phyloP scores from a whole-genome alignment of 2,329 filamentous ascomycete genomes.

The Cryphonectria naterciae region DNA sequence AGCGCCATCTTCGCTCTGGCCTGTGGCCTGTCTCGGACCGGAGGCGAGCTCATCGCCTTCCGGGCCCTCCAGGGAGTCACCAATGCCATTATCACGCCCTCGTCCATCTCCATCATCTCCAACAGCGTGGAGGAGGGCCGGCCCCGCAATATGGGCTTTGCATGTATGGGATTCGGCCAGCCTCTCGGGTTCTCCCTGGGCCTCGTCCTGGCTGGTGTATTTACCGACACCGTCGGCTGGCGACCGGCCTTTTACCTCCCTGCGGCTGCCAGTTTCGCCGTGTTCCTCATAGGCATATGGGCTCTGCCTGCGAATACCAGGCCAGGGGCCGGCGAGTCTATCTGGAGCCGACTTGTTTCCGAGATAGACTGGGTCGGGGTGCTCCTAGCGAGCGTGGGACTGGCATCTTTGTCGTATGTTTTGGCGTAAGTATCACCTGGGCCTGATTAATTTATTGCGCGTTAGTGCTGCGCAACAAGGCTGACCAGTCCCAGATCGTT shows the following conservation, averaged over 20 bases:
- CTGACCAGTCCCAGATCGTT: conserved; percentile 35
- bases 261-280: conserved; percentile 40
- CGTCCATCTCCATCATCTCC: conserved; percentile 42
- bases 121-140: conserved; percentile 38
- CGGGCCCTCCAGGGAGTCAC: conserved; percentile 47
- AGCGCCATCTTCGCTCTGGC: conserved; percentile 39
- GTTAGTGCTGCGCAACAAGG: neutral
- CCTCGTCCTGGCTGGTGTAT: conserved; percentile 52
- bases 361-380: conserved; percentile 61
- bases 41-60: conserved; percentile 43
- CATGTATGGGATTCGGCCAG: conserved; percentile 49
- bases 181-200: conserved; percentile 56
- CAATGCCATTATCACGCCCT: conserved; percentile 41
- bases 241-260: conserved; percentile 50
- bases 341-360: conserved; percentile 34
- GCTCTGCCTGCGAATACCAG: conserved; percentile 41
- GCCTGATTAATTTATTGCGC: neutral
- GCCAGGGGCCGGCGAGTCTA: conserved; percentile 6
- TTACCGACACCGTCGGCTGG: conserved; percentile 53
- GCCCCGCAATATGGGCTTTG: conserved; percentile 46
- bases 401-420: conserved; percentile 57
- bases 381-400: conserved; percentile 47
- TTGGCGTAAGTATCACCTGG: conserved; percentile 48
- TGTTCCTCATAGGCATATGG: conserved; percentile 43
- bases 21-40: conserved; percentile 37